Evolutionary conservation across 176 grass and related monocot genomes (phyloP), one percentile per base, ranked within the genome.

Genomic region (Echinochloa phyllopogon): DNA sequence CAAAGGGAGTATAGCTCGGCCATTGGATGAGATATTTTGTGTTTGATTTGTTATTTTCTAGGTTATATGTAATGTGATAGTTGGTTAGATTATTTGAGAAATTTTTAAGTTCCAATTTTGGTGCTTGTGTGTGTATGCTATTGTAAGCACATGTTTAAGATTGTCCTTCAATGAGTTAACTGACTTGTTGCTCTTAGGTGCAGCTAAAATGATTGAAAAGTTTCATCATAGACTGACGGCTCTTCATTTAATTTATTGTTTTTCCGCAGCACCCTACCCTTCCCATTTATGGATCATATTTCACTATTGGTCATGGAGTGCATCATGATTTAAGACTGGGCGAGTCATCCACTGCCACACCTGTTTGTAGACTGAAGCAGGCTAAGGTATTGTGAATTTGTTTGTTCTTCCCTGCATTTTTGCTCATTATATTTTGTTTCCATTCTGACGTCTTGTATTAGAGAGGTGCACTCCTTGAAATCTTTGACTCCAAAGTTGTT

Each of bases 341-440:
- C 56, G 92, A 92, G 60, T 90, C 91, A 75, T 84, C 87, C 60
- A 85, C 75, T 66, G 76, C 84, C 67, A 57, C 91, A 45, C 87
- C 87, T 85, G 72, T 95, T 52, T 98, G 96, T 88, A 94, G 80
- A 83, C 64, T 98, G 70, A 91, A 83, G 84, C 93, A 92, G 91
- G 87, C 68, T 82, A 93, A 98, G 93, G 96, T 98, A 94, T 12
- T 14, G 75, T 73, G 41, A 59, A 80, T 80, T 45, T 72, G 75
- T 18, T 36, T 42, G n/a, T 56, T 44, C 41, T 33, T 5, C 84
- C 65, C 56, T 82, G 15, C 37, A 69, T 69, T 83, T 21, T 8
- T 48, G 77, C 58, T 70, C 59, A 40, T 53, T 70, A 10, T 33
- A 10, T 16, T 23, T 39, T 8, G 9, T 76, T 50, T 76, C 42